These are phyloP conservation scores for Pseudognaphalium luteoalbum DNA, from an alignment of 129 eudicot species.

Conservation along the genomic window DNA sequence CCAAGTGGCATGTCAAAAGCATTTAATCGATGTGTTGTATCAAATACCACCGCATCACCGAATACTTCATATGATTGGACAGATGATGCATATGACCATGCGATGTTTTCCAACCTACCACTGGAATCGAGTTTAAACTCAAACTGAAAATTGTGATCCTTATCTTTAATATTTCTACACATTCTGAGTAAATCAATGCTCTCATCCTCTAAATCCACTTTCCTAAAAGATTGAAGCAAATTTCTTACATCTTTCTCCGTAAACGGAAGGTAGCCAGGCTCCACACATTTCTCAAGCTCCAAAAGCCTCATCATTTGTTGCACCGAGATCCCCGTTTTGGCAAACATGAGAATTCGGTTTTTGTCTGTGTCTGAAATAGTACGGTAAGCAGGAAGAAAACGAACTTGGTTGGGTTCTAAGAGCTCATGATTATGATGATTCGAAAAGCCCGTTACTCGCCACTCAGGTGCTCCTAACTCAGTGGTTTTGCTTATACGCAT, in stretches of 20 bases:
- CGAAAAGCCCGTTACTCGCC: slow-evolving; percentile 94
- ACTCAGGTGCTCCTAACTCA: slow-evolving; percentile 79
- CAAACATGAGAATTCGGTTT: slow-evolving; percentile 90
- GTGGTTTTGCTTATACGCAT: slow-evolving; percentile 91
- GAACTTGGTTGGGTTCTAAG: slow-evolving; percentile 88
- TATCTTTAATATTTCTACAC: slow-evolving; percentile 94
- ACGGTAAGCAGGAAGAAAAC: slow-evolving; percentile 94
- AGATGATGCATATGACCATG: slow-evolving; percentile 98
- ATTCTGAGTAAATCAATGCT: slow-evolving; percentile 79
- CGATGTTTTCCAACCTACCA: slow-evolving; percentile 80
- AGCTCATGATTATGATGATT: slow-evolving; percentile 96
- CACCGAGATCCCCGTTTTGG: slow-evolving; percentile 96
- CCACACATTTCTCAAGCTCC: slow-evolving; percentile 95
- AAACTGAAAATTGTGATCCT: slow-evolving; percentile 81
- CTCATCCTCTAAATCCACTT: slow-evolving; percentile 92
- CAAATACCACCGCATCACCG: slow-evolving; percentile 95
- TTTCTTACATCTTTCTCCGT: slow-evolving; percentile 96
- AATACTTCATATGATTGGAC: slow-evolving; percentile 80
- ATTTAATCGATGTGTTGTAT: slow-evolving; percentile 91
- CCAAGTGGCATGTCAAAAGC: slow-evolving; percentile 99
- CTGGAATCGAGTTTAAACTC: slow-evolving; percentile 72
- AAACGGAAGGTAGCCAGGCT: slow-evolving; percentile 90
- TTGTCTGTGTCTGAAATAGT: slow-evolving; percentile 87
- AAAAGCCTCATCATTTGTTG: slow-evolving; percentile 99
- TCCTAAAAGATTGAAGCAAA: slow-evolving; percentile 90